Evolutionary conservation across 23 red algal species (phyloP).

Genomic region (Gracilaria vermiculophylla): DNA sequence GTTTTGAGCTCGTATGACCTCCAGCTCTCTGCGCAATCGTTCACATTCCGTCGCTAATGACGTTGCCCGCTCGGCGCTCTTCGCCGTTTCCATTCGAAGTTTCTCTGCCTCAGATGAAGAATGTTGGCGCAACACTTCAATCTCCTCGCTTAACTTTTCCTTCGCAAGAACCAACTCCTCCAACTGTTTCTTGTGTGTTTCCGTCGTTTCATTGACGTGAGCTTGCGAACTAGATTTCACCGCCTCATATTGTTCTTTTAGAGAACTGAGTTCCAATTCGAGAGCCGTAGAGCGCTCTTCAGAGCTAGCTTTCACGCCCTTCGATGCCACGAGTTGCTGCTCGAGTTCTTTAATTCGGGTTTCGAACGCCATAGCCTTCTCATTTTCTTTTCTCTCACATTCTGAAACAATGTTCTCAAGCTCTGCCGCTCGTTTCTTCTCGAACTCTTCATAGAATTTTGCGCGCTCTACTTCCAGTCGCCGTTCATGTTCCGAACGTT

Average conservation of each 20-base stretch:
- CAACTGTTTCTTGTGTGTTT: slow-evolving; percentile 1
- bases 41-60: not conserved
- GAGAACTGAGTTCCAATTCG: not conserved
- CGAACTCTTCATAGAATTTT: slow-evolving; percentile 1
- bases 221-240: not conserved
- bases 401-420: not conserved
- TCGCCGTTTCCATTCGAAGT: not conserved
- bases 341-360: not conserved
- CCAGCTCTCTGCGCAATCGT: not conserved
- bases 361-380: not conserved
- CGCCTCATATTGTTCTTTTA: not conserved
- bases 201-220: not conserved
- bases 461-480: not conserved
- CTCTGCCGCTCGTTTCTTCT: slow-evolving; percentile 4
- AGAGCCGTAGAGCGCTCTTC: not conserved
- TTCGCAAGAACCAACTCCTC: not conserved
- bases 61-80: not conserved
- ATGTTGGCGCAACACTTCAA: not conserved
- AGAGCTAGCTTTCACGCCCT: not conserved
- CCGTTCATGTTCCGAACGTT: not conserved
- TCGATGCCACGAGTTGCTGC: not conserved
- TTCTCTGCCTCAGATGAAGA: not conserved
- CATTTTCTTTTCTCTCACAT: not conserved
- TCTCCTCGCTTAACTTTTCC: not conserved
- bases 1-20: slow-evolving; percentile 8